Evolutionary conservation across 495 filamentous ascomycete species (phyloP).

Genomic region (Talaromyces ruber): DNA sequence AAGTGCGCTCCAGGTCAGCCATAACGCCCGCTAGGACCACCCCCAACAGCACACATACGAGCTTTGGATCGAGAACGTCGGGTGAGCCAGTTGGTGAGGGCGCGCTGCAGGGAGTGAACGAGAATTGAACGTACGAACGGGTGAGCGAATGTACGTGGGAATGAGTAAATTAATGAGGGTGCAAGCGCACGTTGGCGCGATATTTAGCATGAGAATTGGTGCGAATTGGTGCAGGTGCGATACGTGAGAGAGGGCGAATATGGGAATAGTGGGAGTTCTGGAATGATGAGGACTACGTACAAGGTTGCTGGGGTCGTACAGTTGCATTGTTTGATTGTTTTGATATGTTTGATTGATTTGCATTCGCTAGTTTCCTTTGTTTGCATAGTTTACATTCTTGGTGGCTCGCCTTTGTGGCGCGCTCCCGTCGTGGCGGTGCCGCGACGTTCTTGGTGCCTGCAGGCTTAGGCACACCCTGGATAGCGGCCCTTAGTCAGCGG

Average conservation of each 20-base stretch:
- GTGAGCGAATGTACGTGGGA: background rate
- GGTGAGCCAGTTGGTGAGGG: background rate
- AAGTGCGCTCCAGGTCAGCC: background rate
- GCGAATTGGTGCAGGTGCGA: too few relatives aligned
- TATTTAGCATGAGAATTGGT: too few relatives aligned
- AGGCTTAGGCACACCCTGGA: background rate
- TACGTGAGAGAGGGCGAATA: too few relatives aligned
- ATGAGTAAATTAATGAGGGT: background rate
- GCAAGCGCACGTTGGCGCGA: background rate
- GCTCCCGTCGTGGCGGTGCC: background rate
- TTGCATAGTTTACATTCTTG: background rate
- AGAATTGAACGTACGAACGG: background rate
- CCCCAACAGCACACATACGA: background rate
- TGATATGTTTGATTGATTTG: background rate
- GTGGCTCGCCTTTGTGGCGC: background rate
- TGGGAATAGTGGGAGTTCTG: background rate
- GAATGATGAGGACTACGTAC: background rate
- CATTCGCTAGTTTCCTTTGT: background rate
- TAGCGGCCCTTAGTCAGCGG: background rate
- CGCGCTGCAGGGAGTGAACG: background rate
- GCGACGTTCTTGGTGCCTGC: constrained; percentile 14
- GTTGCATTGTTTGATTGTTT: constrained; percentile 1
- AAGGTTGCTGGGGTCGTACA: background rate
- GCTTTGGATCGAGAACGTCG: background rate
- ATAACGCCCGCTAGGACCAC: background rate